A percentile compares a stretch with the other conserved stretches of the same genome.
Conservation (phyloP, 495 filamentous ascomycete species). For the Talaromyces nanjingensis region DNA sequence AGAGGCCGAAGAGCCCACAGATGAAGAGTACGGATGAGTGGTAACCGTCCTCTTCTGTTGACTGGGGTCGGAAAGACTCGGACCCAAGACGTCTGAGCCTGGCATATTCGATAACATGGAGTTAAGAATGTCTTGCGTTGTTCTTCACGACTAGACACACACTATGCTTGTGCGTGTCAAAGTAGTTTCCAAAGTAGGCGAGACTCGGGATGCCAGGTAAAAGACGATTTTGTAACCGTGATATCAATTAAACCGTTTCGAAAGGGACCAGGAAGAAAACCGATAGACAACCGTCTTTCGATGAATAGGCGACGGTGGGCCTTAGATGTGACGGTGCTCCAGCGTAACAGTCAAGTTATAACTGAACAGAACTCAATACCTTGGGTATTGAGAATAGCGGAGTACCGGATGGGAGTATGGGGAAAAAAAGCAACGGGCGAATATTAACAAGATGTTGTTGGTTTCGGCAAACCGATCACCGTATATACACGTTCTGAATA, state of each 20-base stretch:
- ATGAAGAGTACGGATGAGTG: constrained; percentile 55
- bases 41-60: constrained; percentile 30
- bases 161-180: neutral
- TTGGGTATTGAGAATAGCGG: constrained; percentile 7
- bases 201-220: constrained; percentile 16
- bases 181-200: constrained; percentile 11
- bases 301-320: constrained; percentile 41
- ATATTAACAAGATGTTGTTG: constrained; percentile 7
- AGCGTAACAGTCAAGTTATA: constrained; percentile 24
- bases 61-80: constrained; percentile 36
- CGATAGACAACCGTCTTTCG: constrained; percentile 39
- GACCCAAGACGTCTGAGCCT: constrained; percentile 44
- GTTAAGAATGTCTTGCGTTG: constrained; percentile 5
- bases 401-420: constrained; percentile 5
- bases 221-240: constrained; percentile 29
- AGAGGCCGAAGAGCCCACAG: constrained; percentile 64
- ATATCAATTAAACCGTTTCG: constrained; percentile 38
- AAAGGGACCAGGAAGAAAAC: constrained; percentile 43
- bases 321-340: constrained; percentile 27
- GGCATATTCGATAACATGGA: constrained; percentile 33
- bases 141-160: neutral
- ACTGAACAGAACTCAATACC: constrained; percentile 11
- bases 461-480: constrained; percentile 19
- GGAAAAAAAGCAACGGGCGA: neutral
- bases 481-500: constrained; percentile 15